Evolutionary conservation across 208 protist species (phyloP).

Genomic region (Tritrichomonas musculus): DNA sequence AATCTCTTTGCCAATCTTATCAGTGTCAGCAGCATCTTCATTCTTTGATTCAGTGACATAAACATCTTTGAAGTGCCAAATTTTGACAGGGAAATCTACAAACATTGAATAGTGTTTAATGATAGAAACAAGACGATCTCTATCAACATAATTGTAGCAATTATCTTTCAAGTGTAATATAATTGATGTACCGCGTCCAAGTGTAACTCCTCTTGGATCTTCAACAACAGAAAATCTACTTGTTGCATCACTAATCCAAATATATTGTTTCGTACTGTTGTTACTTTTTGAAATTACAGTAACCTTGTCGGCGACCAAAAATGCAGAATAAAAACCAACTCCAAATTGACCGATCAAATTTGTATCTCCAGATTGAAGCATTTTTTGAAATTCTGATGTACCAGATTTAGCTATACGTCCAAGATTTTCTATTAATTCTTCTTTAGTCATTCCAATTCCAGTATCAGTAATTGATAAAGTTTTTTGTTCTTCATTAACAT

Average conservation of each 20-base stretch:
- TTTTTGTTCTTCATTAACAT: slow-evolving; percentile 63
- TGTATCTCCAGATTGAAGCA: slow-evolving; percentile 60
- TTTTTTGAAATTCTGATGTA: slow-evolving; percentile 65
- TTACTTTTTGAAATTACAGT: slow-evolving; percentile 76
- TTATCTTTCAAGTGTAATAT: slow-evolving; percentile 89
- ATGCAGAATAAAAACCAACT: slow-evolving; percentile 99
- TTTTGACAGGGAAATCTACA: slow-evolving; percentile 23
- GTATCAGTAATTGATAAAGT: slow-evolving; percentile 90
- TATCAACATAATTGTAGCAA: slow-evolving; percentile 81
- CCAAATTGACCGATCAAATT: slow-evolving; percentile 99
- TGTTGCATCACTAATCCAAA: slow-evolving; percentile 93
- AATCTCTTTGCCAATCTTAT: slow-evolving; percentile 47
- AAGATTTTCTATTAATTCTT: slow-evolving; percentile 93
- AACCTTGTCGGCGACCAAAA: slow-evolving; percentile 95
- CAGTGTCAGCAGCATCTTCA: not conserved
- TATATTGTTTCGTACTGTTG: slow-evolving; percentile 60
- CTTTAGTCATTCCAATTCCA: slow-evolving; percentile 98
- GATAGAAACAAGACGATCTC: slow-evolving; percentile 33
- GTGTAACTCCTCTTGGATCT: slow-evolving; percentile 70
- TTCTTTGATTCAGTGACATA: too few relatives aligned
- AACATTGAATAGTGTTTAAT: not conserved
- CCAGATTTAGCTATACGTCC: slow-evolving; percentile 97
- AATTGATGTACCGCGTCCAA: slow-evolving; percentile 90
- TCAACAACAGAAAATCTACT: slow-evolving; percentile 80
- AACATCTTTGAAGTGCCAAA: not conserved